These are phyloP conservation scores for Pseudocercospora eumusae DNA, from an alignment of 2,329 filamentous ascomycete genomes.

Conservation along the genomic window DNA sequence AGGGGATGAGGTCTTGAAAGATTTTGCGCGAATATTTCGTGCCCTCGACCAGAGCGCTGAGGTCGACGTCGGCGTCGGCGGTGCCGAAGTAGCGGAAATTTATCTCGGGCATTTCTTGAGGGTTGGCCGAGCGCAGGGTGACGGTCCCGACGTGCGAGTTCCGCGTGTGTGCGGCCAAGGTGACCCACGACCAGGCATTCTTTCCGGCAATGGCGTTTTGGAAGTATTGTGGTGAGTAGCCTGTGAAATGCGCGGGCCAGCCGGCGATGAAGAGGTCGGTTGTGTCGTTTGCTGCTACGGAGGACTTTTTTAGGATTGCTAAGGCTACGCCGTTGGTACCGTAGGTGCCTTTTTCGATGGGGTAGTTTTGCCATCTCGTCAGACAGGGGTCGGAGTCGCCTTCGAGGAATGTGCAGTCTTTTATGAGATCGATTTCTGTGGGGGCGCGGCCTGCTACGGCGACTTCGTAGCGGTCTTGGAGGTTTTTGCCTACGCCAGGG, in stretches of 20 bases:
- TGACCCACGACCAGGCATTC: constrained; percentile 51
- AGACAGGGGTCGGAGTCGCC: constrained; percentile 9
- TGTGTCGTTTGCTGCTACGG: constrained; percentile 46
- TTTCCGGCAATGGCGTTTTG: constrained; percentile 47
- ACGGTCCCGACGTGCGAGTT: constrained; percentile 66
- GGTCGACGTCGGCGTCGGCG: constrained; percentile 40
- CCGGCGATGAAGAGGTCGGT: constrained; percentile 58
- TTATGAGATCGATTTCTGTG: constrained; percentile 41
- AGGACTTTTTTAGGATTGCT: constrained; percentile 46
- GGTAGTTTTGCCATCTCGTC: neutral
- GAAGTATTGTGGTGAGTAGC: constrained; percentile 58
- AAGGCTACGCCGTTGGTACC: constrained; percentile 56
- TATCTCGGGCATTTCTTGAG: constrained; percentile 63
- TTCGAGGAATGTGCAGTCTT: constrained; percentile 42
- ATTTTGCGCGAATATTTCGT: constrained; percentile 53
- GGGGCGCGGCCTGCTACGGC: constrained; percentile 49
- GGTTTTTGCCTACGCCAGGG: constrained; percentile 55
- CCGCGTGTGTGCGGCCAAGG: constrained; percentile 64
- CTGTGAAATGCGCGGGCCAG: constrained; percentile 55
- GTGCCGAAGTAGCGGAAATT: constrained; percentile 60
- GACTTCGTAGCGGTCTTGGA: constrained; percentile 51
- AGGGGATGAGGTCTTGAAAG: constrained; percentile 40
- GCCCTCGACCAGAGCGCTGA: constrained; percentile 57
- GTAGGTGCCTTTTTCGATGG: constrained; percentile 45
- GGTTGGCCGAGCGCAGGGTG: constrained; percentile 60